These are phyloP conservation scores for Posidonia oceanica DNA, from an alignment of 116 monocot genomes.

Conservation along the genomic window DNA sequence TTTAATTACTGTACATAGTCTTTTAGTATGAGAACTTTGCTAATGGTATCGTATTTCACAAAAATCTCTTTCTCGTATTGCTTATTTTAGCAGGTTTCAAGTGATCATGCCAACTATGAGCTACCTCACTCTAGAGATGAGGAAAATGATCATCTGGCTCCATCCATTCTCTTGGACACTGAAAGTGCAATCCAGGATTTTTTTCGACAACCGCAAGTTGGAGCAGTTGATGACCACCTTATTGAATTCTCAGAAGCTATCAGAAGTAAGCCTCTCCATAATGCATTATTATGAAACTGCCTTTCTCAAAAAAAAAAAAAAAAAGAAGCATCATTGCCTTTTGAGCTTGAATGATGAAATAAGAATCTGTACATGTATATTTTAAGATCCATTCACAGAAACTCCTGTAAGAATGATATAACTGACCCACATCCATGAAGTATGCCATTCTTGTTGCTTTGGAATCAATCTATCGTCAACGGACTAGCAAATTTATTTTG, in stretches of 20 bases:
- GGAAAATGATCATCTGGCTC: conserved; percentile 40
- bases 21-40: not conserved
- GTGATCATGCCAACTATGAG: conserved; percentile 27
- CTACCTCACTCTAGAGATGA: conserved; percentile 15
- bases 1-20: not conserved
- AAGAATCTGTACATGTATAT: not conserved
- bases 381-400: not conserved
- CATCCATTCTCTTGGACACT: conserved; percentile 19
- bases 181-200: conserved; percentile 35
- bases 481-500: not conserved
- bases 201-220: conserved; percentile 33
- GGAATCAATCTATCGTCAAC: not conserved
- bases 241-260: conserved; percentile 88
- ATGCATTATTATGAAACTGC: not conserved
- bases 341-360: not conserved
- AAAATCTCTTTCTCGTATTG: not conserved
- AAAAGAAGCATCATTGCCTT: not conserved
- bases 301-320: not conserved
- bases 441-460: not conserved
- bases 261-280: conserved; percentile 59
- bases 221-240: conserved; percentile 63
- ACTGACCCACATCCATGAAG: not conserved
- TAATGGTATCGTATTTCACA: not conserved
- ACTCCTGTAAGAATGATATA: not conserved
- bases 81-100: conserved; percentile 23